Percentiles rank a stretch among this genome's conserved stretches.
Conservation (phyloP, 495 filamentous ascomycete genomes). For the Parathielavia hyrcaniae region DNA sequence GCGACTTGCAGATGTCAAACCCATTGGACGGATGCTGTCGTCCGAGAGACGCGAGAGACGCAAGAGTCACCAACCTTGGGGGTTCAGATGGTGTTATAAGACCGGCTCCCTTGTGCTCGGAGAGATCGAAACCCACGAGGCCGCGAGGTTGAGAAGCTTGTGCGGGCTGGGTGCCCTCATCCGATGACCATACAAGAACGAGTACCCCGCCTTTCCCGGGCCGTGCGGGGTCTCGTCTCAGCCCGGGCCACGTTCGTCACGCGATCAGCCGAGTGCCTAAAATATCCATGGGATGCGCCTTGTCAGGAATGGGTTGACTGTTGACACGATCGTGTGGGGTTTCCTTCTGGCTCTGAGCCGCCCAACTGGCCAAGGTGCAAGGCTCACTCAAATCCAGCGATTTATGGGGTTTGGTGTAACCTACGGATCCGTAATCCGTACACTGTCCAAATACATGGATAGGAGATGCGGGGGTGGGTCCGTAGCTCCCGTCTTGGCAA, state of each 20-base stretch:
- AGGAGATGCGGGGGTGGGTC: slow-evolving; percentile 11
- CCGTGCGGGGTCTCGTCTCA: slow-evolving; percentile 10
- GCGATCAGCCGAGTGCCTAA: slow-evolving; percentile 1
- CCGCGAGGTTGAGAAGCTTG: neutral
- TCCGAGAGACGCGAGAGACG: neutral
- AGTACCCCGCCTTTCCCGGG: slow-evolving; percentile 11
- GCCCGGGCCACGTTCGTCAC: neutral
- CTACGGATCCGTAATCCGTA: too few relatives aligned
- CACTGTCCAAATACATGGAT: too few relatives aligned
- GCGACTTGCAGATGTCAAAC: slow-evolving; percentile 9
- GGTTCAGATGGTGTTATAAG: neutral
- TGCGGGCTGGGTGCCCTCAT: neutral
- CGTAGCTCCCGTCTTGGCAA: too few relatives aligned
- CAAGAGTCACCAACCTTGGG: neutral
- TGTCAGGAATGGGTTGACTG: neutral
- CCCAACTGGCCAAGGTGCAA: slow-evolving; percentile 6
- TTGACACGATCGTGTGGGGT: neutral
- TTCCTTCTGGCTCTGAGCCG: neutral
- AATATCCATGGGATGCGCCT: neutral
- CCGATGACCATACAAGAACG: neutral
- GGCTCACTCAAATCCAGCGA: neutral
- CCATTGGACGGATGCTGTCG: neutral
- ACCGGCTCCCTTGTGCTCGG: too few relatives aligned
- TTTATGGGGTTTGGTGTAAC: too few relatives aligned
- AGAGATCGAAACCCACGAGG: too few relatives aligned